phyloP scores from a whole-genome alignment of 2,329 filamentous ascomycete species.

The Sporothrix pseudoabietina region DNA sequence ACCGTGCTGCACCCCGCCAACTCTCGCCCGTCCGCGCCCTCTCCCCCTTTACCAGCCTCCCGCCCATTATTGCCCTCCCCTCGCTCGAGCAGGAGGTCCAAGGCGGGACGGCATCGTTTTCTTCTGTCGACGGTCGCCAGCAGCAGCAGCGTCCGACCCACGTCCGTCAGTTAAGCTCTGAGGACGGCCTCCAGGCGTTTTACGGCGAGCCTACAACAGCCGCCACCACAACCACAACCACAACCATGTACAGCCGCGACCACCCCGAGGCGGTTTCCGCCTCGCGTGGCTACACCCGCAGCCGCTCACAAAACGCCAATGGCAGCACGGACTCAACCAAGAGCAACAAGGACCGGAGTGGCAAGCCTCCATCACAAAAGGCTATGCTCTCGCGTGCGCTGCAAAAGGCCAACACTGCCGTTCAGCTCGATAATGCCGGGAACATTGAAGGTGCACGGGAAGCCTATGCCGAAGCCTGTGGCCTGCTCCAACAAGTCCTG shows the following conservation, averaged over 20 bases:
- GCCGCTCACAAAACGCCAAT: slow-evolving; percentile 50
- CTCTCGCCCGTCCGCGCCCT: slow-evolving; percentile 36
- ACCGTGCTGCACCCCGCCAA: slow-evolving; percentile 26
- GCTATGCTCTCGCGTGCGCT: slow-evolving; percentile 95
- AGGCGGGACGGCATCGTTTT: slow-evolving; percentile 31
- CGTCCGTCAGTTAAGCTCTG: slow-evolving; percentile 33
- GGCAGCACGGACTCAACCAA: slow-evolving; percentile 49
- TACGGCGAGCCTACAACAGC: slow-evolving; percentile 29
- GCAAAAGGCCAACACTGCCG: slow-evolving; percentile 93
- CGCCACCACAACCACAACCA: slow-evolving; percentile 24
- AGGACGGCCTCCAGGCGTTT: slow-evolving; percentile 33
- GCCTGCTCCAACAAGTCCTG: slow-evolving; percentile 84
- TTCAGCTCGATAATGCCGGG: slow-evolving; percentile 92
- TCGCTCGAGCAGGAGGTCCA: slow-evolving; percentile 46
- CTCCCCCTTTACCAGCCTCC: slow-evolving; percentile 44
- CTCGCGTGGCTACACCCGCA: slow-evolving; percentile 48
- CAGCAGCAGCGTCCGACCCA: slow-evolving; percentile 7
- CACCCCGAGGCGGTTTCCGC: slow-evolving; percentile 35
- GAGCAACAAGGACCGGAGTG: slow-evolving; percentile 41
- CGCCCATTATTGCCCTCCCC: slow-evolving; percentile 47
- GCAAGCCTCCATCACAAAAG: slow-evolving; percentile 73
- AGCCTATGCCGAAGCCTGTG: slow-evolving; percentile 89
- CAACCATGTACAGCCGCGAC: slow-evolving; percentile 44
- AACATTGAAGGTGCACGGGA: slow-evolving; percentile 90
- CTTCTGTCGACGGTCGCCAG: not conserved